A percentile compares a stretch with the other conserved stretches of the same genome.
Conservation (phyloP, 805 yeast genomes). For the Nakazawaea ishiwadae region DNA sequence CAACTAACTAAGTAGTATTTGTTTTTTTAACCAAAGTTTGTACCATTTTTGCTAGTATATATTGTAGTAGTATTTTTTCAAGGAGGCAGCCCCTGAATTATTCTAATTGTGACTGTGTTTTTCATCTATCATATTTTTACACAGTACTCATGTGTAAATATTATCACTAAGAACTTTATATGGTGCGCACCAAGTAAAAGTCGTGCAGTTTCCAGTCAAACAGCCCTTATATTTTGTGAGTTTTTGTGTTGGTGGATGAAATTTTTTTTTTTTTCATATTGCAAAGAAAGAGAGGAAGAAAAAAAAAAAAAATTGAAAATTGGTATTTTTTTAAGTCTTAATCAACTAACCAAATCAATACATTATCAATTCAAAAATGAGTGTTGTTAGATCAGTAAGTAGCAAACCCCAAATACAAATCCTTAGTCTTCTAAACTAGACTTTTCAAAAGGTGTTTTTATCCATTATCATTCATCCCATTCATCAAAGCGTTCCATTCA, state of each 20-base stretch:
- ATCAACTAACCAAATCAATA: neutral
- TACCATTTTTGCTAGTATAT: neutral
- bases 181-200: too few species aligned
- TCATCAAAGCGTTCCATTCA: too few species aligned
- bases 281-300: too few species aligned
- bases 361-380: conserved; percentile 1
- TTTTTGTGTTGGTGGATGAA: conserved; percentile 1
- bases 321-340: neutral
- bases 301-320: too few species aligned
- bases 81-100: too few species aligned
- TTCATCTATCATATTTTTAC: too few species aligned
- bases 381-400: conserved; percentile 13
- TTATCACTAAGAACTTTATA: too few species aligned
- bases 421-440: neutral
- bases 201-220: neutral
- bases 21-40: neutral
- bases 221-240: neutral
- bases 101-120: too few species aligned
- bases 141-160: too few species aligned
- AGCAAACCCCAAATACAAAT: conserved; percentile 10
- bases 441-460: neutral
- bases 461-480: conserved; percentile 1
- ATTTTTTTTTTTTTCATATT: neutral
- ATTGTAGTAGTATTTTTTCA: neutral
- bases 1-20: conserved; percentile 1